These are phyloP conservation scores for Monosporascus sp. DNA, from an alignment of 2,329 filamentous ascomycete genomes.

Conservation along the genomic window DNA sequence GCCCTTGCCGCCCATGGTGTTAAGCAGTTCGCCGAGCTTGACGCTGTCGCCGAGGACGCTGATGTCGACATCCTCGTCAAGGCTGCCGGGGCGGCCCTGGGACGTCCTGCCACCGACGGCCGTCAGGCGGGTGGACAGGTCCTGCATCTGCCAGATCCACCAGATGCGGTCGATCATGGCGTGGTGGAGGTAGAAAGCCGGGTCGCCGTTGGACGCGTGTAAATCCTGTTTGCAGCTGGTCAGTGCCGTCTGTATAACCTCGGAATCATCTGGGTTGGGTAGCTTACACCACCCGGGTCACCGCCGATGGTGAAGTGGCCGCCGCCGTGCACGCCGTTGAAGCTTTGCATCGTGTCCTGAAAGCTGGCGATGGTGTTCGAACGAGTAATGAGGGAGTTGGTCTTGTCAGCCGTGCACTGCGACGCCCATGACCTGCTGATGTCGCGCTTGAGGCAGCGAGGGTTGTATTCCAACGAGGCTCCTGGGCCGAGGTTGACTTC, in stretches of 20 bases:
- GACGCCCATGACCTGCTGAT: too few relatives aligned
- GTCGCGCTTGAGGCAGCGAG: slow-evolving; percentile 26
- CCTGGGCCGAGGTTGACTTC: slow-evolving; percentile 25
- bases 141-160: slow-evolving; percentile 16
- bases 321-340: slow-evolving; percentile 30
- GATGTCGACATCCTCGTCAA: too few relatives aligned
- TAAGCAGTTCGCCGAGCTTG: too few relatives aligned
- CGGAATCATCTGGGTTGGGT: slow-evolving; percentile 10
- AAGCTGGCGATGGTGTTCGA: slow-evolving; percentile 26
- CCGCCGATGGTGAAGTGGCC: slow-evolving; percentile 35
- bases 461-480: slow-evolving; percentile 24
- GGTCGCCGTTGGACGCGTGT: slow-evolving; percentile 25
- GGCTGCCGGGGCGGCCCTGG: too few relatives aligned
- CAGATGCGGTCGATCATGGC: slow-evolving; percentile 9
- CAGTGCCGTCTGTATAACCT: too few relatives aligned
- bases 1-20: too few relatives aligned
- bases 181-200: slow-evolving; percentile 20
- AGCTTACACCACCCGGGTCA: slow-evolving; percentile 23
- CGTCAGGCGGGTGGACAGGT: background rate
- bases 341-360: slow-evolving; percentile 30
- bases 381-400: slow-evolving; percentile 15
- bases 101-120: too few relatives aligned
- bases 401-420: slow-evolving; percentile 11
- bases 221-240: slow-evolving; percentile 12
- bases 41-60: too few relatives aligned